A percentile compares a stretch with the other conserved stretches of the same genome.
Evolutionary conservation across 345 rosid genomes (phyloP).

Genomic region (Lenwebbia sp.): DNA sequence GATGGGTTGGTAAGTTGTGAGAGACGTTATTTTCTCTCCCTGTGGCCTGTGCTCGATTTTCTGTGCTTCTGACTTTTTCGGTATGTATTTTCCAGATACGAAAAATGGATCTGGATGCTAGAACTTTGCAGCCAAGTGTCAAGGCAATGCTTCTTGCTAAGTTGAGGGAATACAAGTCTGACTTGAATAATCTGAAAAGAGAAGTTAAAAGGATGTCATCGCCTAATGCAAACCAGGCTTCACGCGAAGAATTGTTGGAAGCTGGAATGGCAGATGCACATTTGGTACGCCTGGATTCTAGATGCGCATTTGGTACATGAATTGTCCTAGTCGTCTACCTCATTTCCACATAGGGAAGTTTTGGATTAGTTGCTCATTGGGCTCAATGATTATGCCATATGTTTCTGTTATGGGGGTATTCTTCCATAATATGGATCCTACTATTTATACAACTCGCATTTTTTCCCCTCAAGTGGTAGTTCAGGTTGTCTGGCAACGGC

Average conservation of each 20-base stretch:
- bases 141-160: conserved; percentile 83
- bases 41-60: not conserved
- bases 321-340: not conserved
- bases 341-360: not conserved
- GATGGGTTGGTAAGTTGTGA: conserved; percentile 51
- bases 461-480: not conserved
- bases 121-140: conserved; percentile 68
- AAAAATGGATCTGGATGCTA: conserved; percentile 90
- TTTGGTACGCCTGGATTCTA: conserved; percentile 21
- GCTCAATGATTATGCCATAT: not conserved
- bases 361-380: not conserved
- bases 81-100: conserved; percentile 32
- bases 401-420: not conserved
- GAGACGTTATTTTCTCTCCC: not conserved
- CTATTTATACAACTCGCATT: not conserved
- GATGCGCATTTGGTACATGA: not conserved
- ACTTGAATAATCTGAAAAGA: conserved; percentile 68
- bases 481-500: not conserved
- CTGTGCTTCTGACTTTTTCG: not conserved
- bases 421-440: not conserved
- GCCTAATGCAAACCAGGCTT: conserved; percentile 32
- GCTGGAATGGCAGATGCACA: conserved; percentile 43
- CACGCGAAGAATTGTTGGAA: conserved; percentile 60
- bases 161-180: conserved; percentile 80
- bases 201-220: conserved; percentile 57